phyloP scores from a whole-genome alignment of 345 rosid genomes.

The Salix purpurea region DNA sequence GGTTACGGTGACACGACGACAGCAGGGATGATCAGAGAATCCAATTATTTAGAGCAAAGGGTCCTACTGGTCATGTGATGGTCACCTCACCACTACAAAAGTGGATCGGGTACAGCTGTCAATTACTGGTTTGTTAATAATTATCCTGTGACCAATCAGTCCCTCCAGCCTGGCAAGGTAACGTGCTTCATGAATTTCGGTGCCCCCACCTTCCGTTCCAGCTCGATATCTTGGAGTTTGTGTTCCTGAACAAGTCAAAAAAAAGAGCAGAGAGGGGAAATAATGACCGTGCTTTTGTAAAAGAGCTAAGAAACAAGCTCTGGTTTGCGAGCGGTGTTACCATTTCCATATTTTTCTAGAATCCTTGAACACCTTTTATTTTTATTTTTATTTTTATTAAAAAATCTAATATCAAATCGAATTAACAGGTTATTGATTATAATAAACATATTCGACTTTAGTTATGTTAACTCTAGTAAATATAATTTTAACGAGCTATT shows the following conservation, averaged over 20 bases:
- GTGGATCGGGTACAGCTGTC: constrained; percentile 18
- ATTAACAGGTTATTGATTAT: too few relatives aligned
- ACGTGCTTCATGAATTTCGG: not conserved
- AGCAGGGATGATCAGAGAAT: not conserved
- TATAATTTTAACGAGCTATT: too few relatives aligned
- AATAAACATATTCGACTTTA: too few relatives aligned
- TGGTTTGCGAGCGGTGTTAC: too few relatives aligned
- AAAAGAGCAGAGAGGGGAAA: too few relatives aligned
- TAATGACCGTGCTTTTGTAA: too few relatives aligned
- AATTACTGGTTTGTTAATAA: constrained; percentile 1
- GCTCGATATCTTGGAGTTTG: not conserved
- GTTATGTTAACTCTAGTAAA: too few relatives aligned
- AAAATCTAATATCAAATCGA: too few relatives aligned
- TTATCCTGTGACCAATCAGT: constrained; percentile 10
- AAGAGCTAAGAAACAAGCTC: too few relatives aligned
- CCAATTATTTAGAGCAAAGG: not conserved
- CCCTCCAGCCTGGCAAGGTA: constrained; percentile 19
- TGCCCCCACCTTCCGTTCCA: not conserved
- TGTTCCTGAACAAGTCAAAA: not conserved
- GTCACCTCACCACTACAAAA: constrained; percentile 1
- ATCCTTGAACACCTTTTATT: too few relatives aligned
- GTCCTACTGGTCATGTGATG: not conserved
- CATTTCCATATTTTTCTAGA: too few relatives aligned
- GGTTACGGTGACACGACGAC: not conserved
- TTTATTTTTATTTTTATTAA: too few relatives aligned